Evolutionary conservation across 2,329 filamentous ascomycete genomes (phyloP).

Genomic region (Fusarium incarnatum): DNA sequence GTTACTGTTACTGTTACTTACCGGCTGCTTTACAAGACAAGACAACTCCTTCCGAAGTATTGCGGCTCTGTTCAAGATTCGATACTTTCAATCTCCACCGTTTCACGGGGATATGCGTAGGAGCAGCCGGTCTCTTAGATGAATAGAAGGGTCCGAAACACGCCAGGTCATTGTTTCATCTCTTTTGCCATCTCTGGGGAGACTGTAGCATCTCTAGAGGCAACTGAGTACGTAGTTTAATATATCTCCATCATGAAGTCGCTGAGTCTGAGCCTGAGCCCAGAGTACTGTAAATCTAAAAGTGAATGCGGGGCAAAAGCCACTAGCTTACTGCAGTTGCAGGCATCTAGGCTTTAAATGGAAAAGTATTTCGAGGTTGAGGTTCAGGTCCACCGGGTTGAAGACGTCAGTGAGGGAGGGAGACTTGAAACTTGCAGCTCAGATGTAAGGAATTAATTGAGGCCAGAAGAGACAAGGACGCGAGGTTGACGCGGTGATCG

Average conservation of each 20-base stretch:
- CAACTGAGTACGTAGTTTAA: conserved; percentile 13
- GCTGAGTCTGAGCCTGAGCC: neutral
- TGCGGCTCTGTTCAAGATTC: conserved; percentile 30
- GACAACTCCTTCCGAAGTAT: conserved; percentile 6
- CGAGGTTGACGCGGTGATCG: conserved; percentile 6
- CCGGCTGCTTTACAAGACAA: conserved; percentile 1
- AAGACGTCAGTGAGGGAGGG: conserved; percentile 42
- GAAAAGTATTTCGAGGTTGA: conserved; percentile 29
- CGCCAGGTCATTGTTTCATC: conserved; percentile 14
- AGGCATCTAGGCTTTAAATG: conserved; percentile 26
- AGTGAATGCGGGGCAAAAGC: conserved; percentile 36
- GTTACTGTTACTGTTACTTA: neutral
- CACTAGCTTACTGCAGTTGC: conserved; percentile 8
- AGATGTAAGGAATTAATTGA: conserved; percentile 21
- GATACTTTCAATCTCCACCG: neutral
- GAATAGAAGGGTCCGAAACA: conserved; percentile 34
- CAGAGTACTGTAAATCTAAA: neutral
- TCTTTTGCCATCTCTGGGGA: conserved; percentile 16
- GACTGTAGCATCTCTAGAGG: conserved; percentile 8
- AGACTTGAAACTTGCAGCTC: conserved; percentile 35
- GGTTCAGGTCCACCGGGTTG: conserved; percentile 9
- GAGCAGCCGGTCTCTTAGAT: conserved; percentile 9
- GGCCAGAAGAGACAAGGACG: neutral
- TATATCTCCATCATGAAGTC: conserved; percentile 2
- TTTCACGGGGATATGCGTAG: conserved; percentile 8